phyloP scores from a whole-genome alignment of 257 asterid genomes.

The Rehmannia glutinosa region DNA sequence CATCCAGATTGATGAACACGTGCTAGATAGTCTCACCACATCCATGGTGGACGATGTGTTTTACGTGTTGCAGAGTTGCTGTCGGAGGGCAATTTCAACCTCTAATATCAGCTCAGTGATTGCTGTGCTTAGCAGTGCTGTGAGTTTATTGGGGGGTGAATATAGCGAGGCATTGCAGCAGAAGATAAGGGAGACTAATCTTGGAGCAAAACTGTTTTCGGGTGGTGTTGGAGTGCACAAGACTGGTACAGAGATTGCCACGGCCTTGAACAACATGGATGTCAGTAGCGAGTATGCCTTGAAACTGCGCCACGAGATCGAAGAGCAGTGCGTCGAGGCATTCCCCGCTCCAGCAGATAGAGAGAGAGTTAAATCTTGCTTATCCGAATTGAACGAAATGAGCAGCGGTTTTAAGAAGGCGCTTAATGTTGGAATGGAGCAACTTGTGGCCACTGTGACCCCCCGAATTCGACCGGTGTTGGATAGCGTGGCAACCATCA shows the following conservation, averaged over 20 bases:
- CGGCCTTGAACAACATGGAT: conserved; percentile 89
- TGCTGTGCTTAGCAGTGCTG: conserved; percentile 77
- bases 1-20: conserved; percentile 84
- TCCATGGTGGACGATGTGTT: conserved; percentile 98
- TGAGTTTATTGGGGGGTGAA: conserved; percentile 86
- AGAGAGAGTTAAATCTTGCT: too few relatives aligned
- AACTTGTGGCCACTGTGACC: too few relatives aligned
- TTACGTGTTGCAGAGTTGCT: conserved; percentile 93
- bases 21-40: conserved; percentile 84
- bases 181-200: conserved; percentile 80
- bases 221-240: conserved; percentile 91
- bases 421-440: too few relatives aligned
- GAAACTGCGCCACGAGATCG: conserved; percentile 86
- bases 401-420: too few relatives aligned
- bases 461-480: too few relatives aligned
- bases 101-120: conserved; percentile 83
- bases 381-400: too few relatives aligned
- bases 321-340: conserved; percentile 73
- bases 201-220: conserved; percentile 77
- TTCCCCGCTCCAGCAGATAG: too few relatives aligned
- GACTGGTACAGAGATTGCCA: conserved; percentile 90
- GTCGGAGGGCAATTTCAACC: conserved; percentile 84
- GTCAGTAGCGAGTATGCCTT: conserved; percentile 85
- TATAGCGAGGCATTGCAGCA: conserved; percentile 90
- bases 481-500: too few relatives aligned